These are phyloP conservation scores for Durotheca rogersii DNA, from an alignment of 495 filamentous ascomycete species.

Conservation along the genomic window DNA sequence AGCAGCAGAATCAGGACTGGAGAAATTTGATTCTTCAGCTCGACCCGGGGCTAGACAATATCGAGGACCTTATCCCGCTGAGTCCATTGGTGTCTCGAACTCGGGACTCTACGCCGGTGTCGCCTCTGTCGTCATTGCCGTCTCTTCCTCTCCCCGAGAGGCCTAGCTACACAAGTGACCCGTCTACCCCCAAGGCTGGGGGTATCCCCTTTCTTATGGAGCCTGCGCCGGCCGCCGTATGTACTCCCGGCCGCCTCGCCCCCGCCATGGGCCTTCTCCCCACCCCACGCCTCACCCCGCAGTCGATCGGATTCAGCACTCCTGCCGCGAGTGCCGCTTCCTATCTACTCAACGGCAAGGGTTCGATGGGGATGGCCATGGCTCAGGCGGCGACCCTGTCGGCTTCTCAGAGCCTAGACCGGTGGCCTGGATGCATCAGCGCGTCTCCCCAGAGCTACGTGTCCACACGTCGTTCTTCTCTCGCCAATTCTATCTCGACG, in stretches of 20 bases:
- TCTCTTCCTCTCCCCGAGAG: slow-evolving; percentile 6
- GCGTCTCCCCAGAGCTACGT: slow-evolving; percentile 57
- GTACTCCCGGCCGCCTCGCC: slow-evolving; percentile 51
- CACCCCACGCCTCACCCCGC: slow-evolving; percentile 80
- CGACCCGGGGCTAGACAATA: slow-evolving; percentile 70
- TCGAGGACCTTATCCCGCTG: slow-evolving; percentile 50
- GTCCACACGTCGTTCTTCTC: slow-evolving; percentile 68
- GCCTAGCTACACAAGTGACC: slow-evolving; percentile 12
- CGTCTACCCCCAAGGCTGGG: slow-evolving; percentile 45
- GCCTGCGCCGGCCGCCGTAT: slow-evolving; percentile 55
- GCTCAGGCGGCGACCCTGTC: slow-evolving; percentile 66
- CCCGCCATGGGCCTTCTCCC: slow-evolving; percentile 66
- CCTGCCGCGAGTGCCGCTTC: slow-evolving; percentile 82
- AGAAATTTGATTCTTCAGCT: slow-evolving; percentile 73
- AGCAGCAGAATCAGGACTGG: slow-evolving; percentile 62
- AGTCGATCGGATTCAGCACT: slow-evolving; percentile 71
- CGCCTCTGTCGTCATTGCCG: slow-evolving; percentile 35
- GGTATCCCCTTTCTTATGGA: slow-evolving; percentile 61
- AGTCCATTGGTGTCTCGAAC: slow-evolving; percentile 25
- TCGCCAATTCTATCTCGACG: slow-evolving; percentile 73
- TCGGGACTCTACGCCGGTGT: slow-evolving; percentile 37
- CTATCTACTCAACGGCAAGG: slow-evolving; percentile 49
- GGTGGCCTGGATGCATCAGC: slow-evolving; percentile 60
- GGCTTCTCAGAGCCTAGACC: slow-evolving; percentile 55
- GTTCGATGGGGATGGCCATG: slow-evolving; percentile 79